Percentiles rank a stretch among this genome's conserved stretches.
Evolutionary conservation across 2,329 filamentous ascomycete genomes (phyloP).

Genomic region (Hymenoscyphus repandus): DNA sequence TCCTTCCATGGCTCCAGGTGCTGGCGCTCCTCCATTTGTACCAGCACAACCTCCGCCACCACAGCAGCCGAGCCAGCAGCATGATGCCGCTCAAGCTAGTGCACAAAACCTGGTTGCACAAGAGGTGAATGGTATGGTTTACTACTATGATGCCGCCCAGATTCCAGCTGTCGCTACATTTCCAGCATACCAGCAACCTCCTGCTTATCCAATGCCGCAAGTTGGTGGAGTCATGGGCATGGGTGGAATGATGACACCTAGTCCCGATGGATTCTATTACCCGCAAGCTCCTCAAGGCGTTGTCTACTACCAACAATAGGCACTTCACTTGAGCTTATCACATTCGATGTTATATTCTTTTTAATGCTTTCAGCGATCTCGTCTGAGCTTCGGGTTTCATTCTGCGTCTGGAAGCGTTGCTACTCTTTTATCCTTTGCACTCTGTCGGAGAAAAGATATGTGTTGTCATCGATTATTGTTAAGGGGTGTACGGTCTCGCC

Average conservation of each 20-base stretch:
- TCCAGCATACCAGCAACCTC: conserved; percentile 43
- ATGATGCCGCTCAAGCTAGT: conserved; percentile 40
- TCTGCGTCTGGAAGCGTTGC: conserved; percentile 25
- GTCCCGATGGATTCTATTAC: conserved; percentile 66
- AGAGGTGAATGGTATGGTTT: conserved; percentile 93
- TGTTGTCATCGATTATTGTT: conserved; percentile 18
- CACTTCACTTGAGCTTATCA: conserved; percentile 2
- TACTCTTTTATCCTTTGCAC: conserved; percentile 16
- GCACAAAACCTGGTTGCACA: conserved; percentile 66
- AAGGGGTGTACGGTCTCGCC: conserved; percentile 6
- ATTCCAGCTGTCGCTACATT: conserved; percentile 42
- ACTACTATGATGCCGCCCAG: conserved; percentile 83
- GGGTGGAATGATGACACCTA: conserved; percentile 74
- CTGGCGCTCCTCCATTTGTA: conserved; percentile 25
- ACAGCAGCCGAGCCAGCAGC: conserved; percentile 31
- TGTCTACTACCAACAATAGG: conserved; percentile 58
- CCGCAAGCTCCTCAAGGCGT: conserved; percentile 48
- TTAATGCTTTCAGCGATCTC: conserved; percentile 29
- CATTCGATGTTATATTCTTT: conserved; percentile 24
- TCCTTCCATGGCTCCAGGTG: conserved; percentile 39
- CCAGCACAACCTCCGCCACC: conserved; percentile 27
- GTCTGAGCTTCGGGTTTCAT: conserved; percentile 24
- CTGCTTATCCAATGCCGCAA: conserved; percentile 48
- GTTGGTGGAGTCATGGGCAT: conserved; percentile 58
- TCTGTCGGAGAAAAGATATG: conserved; percentile 20